Percentiles rank a stretch among this genome's conserved stretches.
Evolutionary conservation across 2,329 filamentous ascomycete species (phyloP).

Genomic region (Hymenoscyphus fructigenus): DNA sequence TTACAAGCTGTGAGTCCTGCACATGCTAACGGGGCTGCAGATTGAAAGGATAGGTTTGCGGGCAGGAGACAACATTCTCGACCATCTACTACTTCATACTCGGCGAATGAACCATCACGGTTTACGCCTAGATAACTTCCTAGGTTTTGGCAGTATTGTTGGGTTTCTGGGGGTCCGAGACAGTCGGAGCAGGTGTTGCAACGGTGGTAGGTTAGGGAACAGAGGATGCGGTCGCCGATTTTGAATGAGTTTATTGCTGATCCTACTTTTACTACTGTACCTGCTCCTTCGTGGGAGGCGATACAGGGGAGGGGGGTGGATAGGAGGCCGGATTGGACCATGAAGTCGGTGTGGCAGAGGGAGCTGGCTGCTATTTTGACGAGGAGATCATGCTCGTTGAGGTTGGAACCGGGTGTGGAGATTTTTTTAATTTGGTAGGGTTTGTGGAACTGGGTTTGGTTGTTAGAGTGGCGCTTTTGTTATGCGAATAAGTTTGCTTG

Average conservation of each 20-base stretch:
- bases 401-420: slow-evolving; percentile 44
- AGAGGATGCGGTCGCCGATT: slow-evolving; percentile 49
- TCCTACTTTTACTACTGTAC: slow-evolving; percentile 37
- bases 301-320: slow-evolving; percentile 49
- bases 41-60: slow-evolving; percentile 47
- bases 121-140: slow-evolving; percentile 50
- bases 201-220: slow-evolving; percentile 50
- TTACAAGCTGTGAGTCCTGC: slow-evolving; percentile 46
- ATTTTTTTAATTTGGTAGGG: slow-evolving; percentile 54
- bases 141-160: slow-evolving; percentile 51
- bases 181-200: slow-evolving; percentile 56
- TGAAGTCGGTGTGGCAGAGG: slow-evolving; percentile 61
- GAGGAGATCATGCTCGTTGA: slow-evolving; percentile 53
- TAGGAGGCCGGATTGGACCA: slow-evolving; percentile 53
- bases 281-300: slow-evolving; percentile 42
- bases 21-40: slow-evolving; percentile 57
- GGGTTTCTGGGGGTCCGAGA: slow-evolving; percentile 41
- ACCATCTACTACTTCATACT: slow-evolving; percentile 53
- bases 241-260: slow-evolving; percentile 33
- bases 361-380: slow-evolving; percentile 59
- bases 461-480: not conserved
- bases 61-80: slow-evolving; percentile 48
- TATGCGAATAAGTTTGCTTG: too few relatives aligned
- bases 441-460: slow-evolving; percentile 45
- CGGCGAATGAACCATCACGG: slow-evolving; percentile 55